Percentiles rank a stretch among this genome's conserved stretches.
phyloP scores from a whole-genome alignment of 768 basidiomycete genomes.

The Tylopilus rubrobrunneus region DNA sequence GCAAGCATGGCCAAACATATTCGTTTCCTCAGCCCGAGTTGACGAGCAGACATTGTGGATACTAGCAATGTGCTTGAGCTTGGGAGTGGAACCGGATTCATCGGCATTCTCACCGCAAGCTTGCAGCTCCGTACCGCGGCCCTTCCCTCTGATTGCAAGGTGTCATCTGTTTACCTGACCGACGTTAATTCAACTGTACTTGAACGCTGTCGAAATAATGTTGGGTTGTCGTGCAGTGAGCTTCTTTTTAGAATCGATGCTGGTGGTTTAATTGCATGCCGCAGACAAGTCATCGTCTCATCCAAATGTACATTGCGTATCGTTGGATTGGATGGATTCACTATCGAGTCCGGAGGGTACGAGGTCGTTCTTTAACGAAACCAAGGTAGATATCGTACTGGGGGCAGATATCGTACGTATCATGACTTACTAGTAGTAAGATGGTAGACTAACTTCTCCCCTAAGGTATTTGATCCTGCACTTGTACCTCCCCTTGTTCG shows the following conservation, averaged over 20 bases:
- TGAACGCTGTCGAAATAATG: conserved; percentile 53
- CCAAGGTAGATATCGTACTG: conserved; percentile 54
- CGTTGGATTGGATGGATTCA: conserved; percentile 68
- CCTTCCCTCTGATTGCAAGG: neutral
- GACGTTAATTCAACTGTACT: conserved; percentile 67
- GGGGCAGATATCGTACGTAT: conserved; percentile 64
- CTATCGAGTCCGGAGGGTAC: conserved; percentile 30
- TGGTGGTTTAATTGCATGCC: neutral
- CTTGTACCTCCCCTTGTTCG: conserved; percentile 56
- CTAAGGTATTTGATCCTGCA: conserved; percentile 64
- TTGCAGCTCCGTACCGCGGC: conserved; percentile 40
- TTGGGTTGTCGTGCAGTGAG: conserved; percentile 67
- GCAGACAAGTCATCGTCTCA: conserved; percentile 56
- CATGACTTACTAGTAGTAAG: neutral
- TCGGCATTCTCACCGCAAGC: conserved; percentile 58
- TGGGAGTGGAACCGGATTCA: conserved; percentile 73
- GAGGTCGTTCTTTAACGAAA: conserved; percentile 33
- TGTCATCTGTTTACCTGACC: conserved; percentile 46
- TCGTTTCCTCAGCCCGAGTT: neutral
- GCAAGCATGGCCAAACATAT: neutral
- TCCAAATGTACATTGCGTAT: conserved; percentile 38
- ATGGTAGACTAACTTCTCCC: neutral
- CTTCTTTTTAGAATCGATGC: conserved; percentile 3
- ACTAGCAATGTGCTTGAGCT: conserved; percentile 60
- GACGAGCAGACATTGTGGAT: conserved; percentile 5